Evolutionary conservation across 1,284 basidiomycete genomes (phyloP), one percentile per base, ranked within the genome.

Genomic region (Neolentinus lepideus): DNA sequence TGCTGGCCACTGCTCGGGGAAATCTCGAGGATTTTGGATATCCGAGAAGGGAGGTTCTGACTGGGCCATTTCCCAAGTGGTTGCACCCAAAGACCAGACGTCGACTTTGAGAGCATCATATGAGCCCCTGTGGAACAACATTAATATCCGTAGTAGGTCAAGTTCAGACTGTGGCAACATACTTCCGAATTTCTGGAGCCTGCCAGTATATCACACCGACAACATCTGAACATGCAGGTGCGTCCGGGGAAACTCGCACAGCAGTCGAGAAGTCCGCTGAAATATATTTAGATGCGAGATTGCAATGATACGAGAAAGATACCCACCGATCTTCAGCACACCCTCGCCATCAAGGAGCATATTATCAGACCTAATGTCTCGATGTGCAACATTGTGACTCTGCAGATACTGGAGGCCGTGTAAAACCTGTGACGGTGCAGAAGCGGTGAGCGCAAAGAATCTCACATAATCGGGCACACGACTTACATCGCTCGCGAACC

Each of bases 131-230:
- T 25, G 46, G 26, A 6, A 53, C 52, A 21, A 21, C 16, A 6
- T 43, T 16, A 43, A 43, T 16, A 43, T 43, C n/a, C 29, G 11
- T 1, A 0, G 31, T 48, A 36, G 35, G 27, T 45, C 45, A 54
- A 16, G 27, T 24, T 48, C 26, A 53, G 10, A 43, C 25, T 11
- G 35, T 46, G 3, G 3, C 1, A 19, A 69, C 81, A 63, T 64
- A 87, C 85, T 64, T 73, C 69, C 84, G 77, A 58, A 88, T 74
- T 70, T 88, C 85, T 25, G 85, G 86, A 36, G 85, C 82, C 74
- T 90, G 88, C 88, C 88, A 91, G 71, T 84, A 90, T 22, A 83
- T 66, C 29, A 90, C 86, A 12, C 89, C 89, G 3, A 79, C 85
- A 19, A 68, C 66, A 48, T 88, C 88, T 22, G 71, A 74, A 31